A percentile compares a stretch with the other conserved stretches of the same genome.
Conservation (phyloP, 2,329 filamentous ascomycete species). For the Akanthomyces muscarius region DNA sequence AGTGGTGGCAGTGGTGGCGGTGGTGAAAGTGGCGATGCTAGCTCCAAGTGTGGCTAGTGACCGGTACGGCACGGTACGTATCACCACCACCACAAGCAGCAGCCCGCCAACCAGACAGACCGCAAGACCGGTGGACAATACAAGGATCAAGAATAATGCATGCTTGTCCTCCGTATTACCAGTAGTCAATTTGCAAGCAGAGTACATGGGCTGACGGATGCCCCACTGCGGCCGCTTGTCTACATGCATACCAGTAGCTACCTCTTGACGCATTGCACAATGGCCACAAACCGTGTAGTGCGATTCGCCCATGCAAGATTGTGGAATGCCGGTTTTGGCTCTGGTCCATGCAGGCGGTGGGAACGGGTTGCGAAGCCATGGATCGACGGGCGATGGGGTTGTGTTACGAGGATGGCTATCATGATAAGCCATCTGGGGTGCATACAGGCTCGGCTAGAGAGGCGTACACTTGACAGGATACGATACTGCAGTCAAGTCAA, state of each 20-base stretch:
- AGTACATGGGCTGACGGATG: neutral
- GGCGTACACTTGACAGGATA: neutral
- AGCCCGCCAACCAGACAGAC: neutral
- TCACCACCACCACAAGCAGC: neutral
- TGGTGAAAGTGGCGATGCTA: neutral
- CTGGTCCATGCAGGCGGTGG: slow-evolving; percentile 8
- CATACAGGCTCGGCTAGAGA: neutral
- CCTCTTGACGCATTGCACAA: slow-evolving; percentile 1
- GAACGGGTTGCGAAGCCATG: slow-evolving; percentile 12
- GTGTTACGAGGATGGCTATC: slow-evolving; percentile 3
- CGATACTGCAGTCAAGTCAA: neutral
- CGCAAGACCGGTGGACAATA: neutral
- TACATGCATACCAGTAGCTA: neutral
- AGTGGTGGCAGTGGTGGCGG: neutral
- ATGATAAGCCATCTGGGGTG: neutral
- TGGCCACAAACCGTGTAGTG: slow-evolving; percentile 1
- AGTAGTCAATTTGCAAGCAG: neutral
- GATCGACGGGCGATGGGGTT: slow-evolving; percentile 6
- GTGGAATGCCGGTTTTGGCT: slow-evolving; percentile 13
- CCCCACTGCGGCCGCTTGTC: slow-evolving; percentile 11
- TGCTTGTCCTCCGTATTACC: no score
- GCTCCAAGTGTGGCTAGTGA: slow-evolving; percentile 1
- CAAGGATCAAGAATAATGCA: no score
- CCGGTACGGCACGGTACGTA: neutral
- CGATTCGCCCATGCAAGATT: slow-evolving; percentile 16